Evolutionary conservation across 495 filamentous ascomycete genomes (phyloP).

Genomic region (Cercophora samala): DNA sequence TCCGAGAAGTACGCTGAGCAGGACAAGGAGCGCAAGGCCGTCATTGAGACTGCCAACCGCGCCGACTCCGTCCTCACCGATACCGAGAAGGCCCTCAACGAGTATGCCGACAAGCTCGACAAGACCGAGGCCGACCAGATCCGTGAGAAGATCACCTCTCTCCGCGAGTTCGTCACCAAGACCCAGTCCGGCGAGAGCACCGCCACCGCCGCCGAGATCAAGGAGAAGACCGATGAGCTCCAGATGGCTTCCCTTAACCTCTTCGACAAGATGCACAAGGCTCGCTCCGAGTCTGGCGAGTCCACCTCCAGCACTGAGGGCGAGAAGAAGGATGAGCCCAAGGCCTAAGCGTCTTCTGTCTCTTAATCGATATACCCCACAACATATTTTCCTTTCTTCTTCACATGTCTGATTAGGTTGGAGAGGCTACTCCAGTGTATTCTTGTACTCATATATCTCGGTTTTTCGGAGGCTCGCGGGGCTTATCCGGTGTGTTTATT

Average conservation of each 20-base stretch:
- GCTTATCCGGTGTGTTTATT: constrained; percentile 35
- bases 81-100: constrained; percentile 97
- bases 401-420: constrained; percentile 36
- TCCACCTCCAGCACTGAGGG: constrained; percentile 56
- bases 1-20: constrained; percentile 92
- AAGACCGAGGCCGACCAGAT: constrained; percentile 91
- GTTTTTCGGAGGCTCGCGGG: constrained; percentile 25
- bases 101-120: constrained; percentile 92
- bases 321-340: constrained; percentile 75
- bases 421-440: constrained; percentile 36
- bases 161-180: constrained; percentile 91
- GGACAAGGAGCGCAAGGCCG: constrained; percentile 95
- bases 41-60: constrained; percentile 93
- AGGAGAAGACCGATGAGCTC: constrained; percentile 97
- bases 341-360: constrained; percentile 31
- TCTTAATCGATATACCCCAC: constrained; percentile 26
- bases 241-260: constrained; percentile 92
- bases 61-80: constrained; percentile 95
- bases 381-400: constrained; percentile 24
- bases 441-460: constrained; percentile 46
- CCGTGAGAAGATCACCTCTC: constrained; percentile 84
- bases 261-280: constrained; percentile 99
- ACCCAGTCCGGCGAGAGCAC: constrained; percentile 87
- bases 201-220: constrained; percentile 83
- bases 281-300: constrained; percentile 64